Evolutionary conservation across 2,329 filamentous ascomycete genomes (phyloP), one percentile per base, ranked within the genome.

Genomic region (Trichophyton verrucosum): DNA sequence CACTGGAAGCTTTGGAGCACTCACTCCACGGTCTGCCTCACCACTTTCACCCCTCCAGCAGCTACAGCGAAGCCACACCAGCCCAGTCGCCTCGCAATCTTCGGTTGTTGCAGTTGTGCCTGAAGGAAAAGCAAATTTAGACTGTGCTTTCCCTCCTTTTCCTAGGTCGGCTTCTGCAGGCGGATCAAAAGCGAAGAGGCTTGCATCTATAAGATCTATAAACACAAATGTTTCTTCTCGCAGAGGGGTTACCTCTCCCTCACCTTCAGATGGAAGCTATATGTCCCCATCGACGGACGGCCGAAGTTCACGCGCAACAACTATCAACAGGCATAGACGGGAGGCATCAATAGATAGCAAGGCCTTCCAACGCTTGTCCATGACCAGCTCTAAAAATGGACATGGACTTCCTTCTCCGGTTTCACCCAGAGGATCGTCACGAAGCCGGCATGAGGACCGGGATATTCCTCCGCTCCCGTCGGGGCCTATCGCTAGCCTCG

Each of bases 1-100:
- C 11, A 24, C 27, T 17, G 46, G 46, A 27, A 22, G 46, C 9
- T 51, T 30, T 27, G 46, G 20, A 13, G 46, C 36, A 17, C 51
- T 80, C 65, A 81, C 80, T 58, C 85, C 83, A 46, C 80, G 78
- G 64, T 82, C 80, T 61, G 77, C 81, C 27, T 89, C 87, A n/a
- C 86, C 86, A 6, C 77, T 80, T 60, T 84, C 82, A 13, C 79
- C 82, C 27, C 62, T 74, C 4, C 72, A 67, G 22, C 61, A 69
- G 11, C 70, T 68, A n/a, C 68, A 68, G 46, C 70, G 74, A 60
- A 76, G 72, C 64, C 72, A 70, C 53, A 74, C 74, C 1, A 66
- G 72, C n/a, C 75, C 77, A 6, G 60, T 74, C 24, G 71, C 72
- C 33, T 63, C 73, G 40, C 75, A 74, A 3, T 78, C 79, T 9